These are phyloP conservation scores for Yueomyces sp. DNA, from an alignment of 805 yeast genomes.

Conservation along the genomic window DNA sequence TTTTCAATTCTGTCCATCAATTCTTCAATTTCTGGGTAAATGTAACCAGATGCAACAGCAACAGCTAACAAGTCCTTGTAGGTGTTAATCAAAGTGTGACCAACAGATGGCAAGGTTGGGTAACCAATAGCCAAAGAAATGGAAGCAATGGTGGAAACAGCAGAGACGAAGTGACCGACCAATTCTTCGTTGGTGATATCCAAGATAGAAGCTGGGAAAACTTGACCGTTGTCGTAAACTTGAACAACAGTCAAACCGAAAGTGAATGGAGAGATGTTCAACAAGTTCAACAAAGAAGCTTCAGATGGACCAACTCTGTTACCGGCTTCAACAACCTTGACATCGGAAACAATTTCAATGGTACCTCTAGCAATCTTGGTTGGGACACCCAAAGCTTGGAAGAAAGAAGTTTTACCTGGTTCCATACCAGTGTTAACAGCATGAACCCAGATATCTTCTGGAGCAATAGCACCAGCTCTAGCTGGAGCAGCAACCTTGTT, in stretches of 20 bases:
- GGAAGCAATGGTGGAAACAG: conserved; percentile 87
- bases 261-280: conserved; percentile 99
- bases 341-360: conserved; percentile 96
- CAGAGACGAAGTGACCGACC: conserved; percentile 80
- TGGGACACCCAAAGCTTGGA: conserved; percentile 99
- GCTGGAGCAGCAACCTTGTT: conserved; percentile 99
- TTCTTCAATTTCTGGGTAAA: conserved; percentile 98
- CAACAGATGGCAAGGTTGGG: conserved; percentile 99
- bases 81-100: conserved; percentile 97
- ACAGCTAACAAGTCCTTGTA: conserved; percentile 98
- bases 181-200: conserved; percentile 98
- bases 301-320: conserved; percentile 96
- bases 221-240: conserved; percentile 98
- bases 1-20: conserved; percentile 98
- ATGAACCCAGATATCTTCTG: conserved; percentile 93
- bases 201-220: conserved; percentile 91
- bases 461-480: conserved; percentile 99
- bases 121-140: conserved; percentile 94
- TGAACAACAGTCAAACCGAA: conserved; percentile 94
- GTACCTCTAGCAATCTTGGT: conserved; percentile 99
- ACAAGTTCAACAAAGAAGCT: conserved; percentile 97
- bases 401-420: conserved; percentile 99
- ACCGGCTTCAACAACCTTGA: conserved; percentile 82
- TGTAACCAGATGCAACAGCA: conserved; percentile 96
- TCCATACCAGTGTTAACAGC: conserved; percentile 99